A percentile compares a stretch with the other conserved stretches of the same genome.
Evolutionary conservation across 495 filamentous ascomycete genomes (phyloP).

Genomic region (Clohesyomyces aquaticus): DNA sequence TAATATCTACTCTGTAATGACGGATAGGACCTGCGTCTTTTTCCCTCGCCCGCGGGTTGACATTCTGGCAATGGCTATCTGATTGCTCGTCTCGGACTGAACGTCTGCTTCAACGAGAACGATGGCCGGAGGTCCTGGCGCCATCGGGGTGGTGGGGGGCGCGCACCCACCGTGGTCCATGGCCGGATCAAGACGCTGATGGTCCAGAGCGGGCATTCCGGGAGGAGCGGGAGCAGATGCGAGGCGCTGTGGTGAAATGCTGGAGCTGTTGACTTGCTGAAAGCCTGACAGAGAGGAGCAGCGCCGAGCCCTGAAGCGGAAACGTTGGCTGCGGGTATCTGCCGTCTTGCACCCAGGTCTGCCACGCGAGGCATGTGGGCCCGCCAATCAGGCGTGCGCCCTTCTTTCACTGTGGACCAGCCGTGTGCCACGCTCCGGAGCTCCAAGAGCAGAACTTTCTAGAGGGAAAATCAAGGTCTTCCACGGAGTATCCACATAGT

Average conservation of each 20-base stretch:
- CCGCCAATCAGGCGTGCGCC: conserved; percentile 17
- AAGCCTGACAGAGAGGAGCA: too few relatives aligned
- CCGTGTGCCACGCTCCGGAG: background rate
- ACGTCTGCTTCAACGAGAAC: too few relatives aligned
- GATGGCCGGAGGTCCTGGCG: too few relatives aligned
- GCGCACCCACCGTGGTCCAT: too few relatives aligned
- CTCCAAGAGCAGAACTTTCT: conserved; percentile 8
- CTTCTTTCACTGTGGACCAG: conserved; percentile 1
- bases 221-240: background rate
- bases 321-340: background rate
- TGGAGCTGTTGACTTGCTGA: too few relatives aligned
- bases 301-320: background rate
- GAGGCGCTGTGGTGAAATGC: background rate
- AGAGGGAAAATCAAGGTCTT: background rate
- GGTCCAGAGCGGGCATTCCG: background rate
- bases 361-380: conserved; percentile 15
- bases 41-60: background rate
- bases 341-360: conserved; percentile 13
- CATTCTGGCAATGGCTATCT: background rate
- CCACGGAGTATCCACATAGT: too few relatives aligned
- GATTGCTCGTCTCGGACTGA: background rate
- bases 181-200: background rate
- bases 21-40: background rate
- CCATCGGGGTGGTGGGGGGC: background rate
- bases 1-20: background rate